Evolutionary conservation across 1,139 yeast species (phyloP), one percentile per base, ranked within the genome.

Genomic region (Hansenula sp.): DNA sequence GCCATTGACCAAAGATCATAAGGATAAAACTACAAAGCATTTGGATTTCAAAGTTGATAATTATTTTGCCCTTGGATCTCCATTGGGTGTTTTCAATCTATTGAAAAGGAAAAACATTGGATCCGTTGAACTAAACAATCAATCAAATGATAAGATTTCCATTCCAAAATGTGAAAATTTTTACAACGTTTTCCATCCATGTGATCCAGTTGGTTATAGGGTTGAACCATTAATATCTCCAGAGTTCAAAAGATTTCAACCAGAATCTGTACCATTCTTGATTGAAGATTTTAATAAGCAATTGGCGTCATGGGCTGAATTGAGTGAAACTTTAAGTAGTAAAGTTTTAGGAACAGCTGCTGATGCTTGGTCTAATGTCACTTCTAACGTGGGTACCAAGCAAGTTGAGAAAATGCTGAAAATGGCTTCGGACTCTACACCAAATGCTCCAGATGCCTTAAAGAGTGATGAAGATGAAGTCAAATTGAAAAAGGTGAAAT

Each of bases 121-220:
- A 0, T 54, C 48, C 28, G 45, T 42, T 36, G 48, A 40, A 34
- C 46, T 42, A 44, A 50, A 37, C 27, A 49, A 47, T 12, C 40
- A 40, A 17, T 41, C 51, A 5, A 40, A 42, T 1, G 50, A 50
- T 1, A 36, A 15, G 4, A 36, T 46, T 13, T 48, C 52, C 29
- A 53, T 62, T 4, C 89, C 89, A 0, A 73, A 74, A 39, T 81
- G 85, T 52, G 60, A 68, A 10, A 77, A 81, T 49, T 64, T 84
- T 40, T 90, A 84, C 66, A 90, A 90, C 58, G 65, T 90, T 5
- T 88, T 84, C 66, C 96, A 91, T 56, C 88, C 91, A 0, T 83
- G 94, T 55, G 98, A 90, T 59, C 96, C 96, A 0, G 82, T 90
- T 25, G 91, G 94, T 0, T 88, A 89, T 59, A 69, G 97, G 45